Base-by-base conservation (phyloP, 495 filamentous ascomycete species). In the Filosporella fistucella region DNA sequence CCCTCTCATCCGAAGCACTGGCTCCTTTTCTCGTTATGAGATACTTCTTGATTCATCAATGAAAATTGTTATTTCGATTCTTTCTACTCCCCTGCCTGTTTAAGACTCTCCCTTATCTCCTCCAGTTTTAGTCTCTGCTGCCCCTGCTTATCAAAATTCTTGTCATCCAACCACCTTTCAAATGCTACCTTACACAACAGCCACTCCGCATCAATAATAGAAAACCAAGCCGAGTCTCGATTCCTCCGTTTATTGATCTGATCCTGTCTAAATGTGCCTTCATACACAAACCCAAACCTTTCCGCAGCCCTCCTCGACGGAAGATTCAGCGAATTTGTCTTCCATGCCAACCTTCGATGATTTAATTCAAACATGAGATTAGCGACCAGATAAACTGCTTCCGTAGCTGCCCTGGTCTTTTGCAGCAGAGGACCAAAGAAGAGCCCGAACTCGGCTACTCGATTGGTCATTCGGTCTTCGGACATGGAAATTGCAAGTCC, bases 211-310 rank as follows among this genome's bases (percentile, higher is more conserved):
- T 47, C 44, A 18, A 47, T 37, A 22, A 47, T 47, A 47, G 44
- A 47, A 47, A 37, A 47, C 44, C 44, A 47, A n/a, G 16, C 44
- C 24, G 32, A 25, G 44, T 47, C 44, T 47, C 44, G 37, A 23
- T 26, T 47, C 44, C 44, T 47, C 44, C 44, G 32, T 47, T 47
- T 47, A 47, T 47, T 47, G 20, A 47, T 47, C 44, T 47, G 44
- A 47, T 47, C 3, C 18, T 47, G 44, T 47, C 44, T 47, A 47
- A 24, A 20, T 47, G 44, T 47, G 22, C 44, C 44, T 38, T 47
- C 44, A 17, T 47, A 39, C 22, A 47, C 44, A 47, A 47, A 47
- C 32, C 44, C 44, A 26, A 7, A 25, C 33, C 44, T 47, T 33
- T 47, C 44, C 38, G 44, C 44, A 38, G 44, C 44, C 44, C 38